These are phyloP conservation scores for Torulaspora delbrueckii DNA, from an alignment of 805 yeast genomes.

Conservation along the genomic window DNA sequence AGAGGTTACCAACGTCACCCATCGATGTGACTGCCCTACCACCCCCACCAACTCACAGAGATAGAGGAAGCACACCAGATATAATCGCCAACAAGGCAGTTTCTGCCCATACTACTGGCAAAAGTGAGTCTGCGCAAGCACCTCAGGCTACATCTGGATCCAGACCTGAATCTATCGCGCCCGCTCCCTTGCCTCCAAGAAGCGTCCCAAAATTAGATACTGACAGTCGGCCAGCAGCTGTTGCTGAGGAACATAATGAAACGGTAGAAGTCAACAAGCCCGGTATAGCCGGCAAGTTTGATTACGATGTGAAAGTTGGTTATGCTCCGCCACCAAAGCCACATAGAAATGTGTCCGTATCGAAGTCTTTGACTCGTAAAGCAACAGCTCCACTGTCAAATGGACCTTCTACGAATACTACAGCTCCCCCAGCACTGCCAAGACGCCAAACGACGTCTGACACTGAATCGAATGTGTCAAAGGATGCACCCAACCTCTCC, in stretches of 20 bases:
- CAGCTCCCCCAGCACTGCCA: constrained; percentile 7
- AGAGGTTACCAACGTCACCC: constrained; percentile 8
- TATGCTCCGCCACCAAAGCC: constrained; percentile 40
- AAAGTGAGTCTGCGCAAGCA: no score
- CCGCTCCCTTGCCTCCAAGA: background rate
- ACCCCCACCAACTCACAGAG: constrained; percentile 33
- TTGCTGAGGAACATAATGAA: background rate
- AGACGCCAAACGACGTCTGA: constrained; percentile 1
- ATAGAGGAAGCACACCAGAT: constrained; percentile 14
- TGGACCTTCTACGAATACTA: constrained; percentile 15
- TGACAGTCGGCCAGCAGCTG: background rate
- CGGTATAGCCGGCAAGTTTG: constrained; percentile 36
- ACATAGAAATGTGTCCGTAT: constrained; percentile 13
- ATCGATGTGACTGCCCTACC: constrained; percentile 21
- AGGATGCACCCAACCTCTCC: background rate
- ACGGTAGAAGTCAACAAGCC: background rate
- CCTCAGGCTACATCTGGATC: no score
- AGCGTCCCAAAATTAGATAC: background rate
- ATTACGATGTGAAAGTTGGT: constrained; percentile 33
- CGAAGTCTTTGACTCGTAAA: constrained; percentile 19
- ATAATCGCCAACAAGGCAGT: background rate
- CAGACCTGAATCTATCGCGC: background rate
- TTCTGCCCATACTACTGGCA: background rate
- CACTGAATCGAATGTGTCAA: background rate
- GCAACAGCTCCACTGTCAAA: background rate